Evolutionary conservation across 2,329 filamentous ascomycete genomes (phyloP).

Genomic region (Penicillium digitatum): DNA sequence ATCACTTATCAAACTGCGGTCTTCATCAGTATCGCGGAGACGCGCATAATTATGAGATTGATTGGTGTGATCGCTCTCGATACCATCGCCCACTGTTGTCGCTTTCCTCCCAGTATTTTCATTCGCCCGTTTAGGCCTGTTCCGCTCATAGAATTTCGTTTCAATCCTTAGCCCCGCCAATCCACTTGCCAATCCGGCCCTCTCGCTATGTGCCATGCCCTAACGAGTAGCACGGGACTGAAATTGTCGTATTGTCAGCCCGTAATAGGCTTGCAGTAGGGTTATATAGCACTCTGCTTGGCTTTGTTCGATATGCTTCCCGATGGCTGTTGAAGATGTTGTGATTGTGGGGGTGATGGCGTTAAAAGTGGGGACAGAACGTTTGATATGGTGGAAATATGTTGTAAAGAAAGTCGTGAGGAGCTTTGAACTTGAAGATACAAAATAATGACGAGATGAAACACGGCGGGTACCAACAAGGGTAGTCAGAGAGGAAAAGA

Average conservation of each 20-base stretch:
- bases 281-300: slow-evolving; percentile 21
- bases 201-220: slow-evolving; percentile 41
- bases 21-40: slow-evolving; percentile 39
- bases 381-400: neutral
- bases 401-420: neutral
- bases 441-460: neutral
- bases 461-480: slow-evolving; percentile 3
- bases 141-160: slow-evolving; percentile 33
- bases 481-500: slow-evolving; percentile 7
- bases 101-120: slow-evolving; percentile 24
- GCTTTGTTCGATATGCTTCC: slow-evolving; percentile 7
- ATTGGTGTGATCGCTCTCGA: slow-evolving; percentile 38
- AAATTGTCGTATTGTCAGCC: slow-evolving; percentile 15
- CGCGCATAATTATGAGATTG: slow-evolving; percentile 33
- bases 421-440: neutral
- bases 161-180: slow-evolving; percentile 40
- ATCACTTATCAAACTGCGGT: slow-evolving; percentile 37
- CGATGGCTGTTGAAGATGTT: slow-evolving; percentile 8
- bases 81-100: slow-evolving; percentile 32
- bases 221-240: slow-evolving; percentile 20
- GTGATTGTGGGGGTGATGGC: slow-evolving; percentile 24
- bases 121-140: slow-evolving; percentile 25
- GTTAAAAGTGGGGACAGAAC: slow-evolving; percentile 16
- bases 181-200: slow-evolving; percentile 23
- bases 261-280: slow-evolving; percentile 17